phyloP scores from a whole-genome alignment of 441 rosid species.

The Bruguiera hainesii region DNA sequence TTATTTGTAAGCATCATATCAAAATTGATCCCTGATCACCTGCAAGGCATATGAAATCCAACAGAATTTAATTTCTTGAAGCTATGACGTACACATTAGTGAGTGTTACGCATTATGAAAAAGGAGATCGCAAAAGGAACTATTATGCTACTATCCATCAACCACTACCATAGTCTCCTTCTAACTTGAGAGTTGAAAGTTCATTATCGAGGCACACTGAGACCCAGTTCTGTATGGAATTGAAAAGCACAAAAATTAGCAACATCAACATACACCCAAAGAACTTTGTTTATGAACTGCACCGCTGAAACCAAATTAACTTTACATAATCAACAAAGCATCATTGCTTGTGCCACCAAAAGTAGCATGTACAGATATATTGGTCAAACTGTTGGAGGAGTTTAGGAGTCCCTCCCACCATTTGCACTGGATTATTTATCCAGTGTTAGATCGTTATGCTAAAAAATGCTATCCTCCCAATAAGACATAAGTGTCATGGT shows the following conservation, averaged over 20 bases:
- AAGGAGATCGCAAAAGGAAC: constrained; percentile 14
- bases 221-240: constrained; percentile 51
- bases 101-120: constrained; percentile 2
- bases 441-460: too few species aligned
- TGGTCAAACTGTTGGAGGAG: neutral
- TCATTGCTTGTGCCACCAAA: neutral
- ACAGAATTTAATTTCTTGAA: constrained; percentile 11
- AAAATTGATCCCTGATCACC: constrained; percentile 7
- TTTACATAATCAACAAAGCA: constrained; percentile 6
- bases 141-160: constrained; percentile 5
- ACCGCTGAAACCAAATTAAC: neutral
- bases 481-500: too few species aligned
- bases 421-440: too few species aligned
- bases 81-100: constrained; percentile 4
- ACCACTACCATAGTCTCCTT: constrained; percentile 17
- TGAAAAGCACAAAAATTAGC: neutral
- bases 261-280: constrained; percentile 7
- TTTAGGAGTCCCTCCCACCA: constrained; percentile 1
- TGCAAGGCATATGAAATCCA: constrained; percentile 1
- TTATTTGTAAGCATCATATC: constrained; percentile 2
- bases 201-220: constrained; percentile 71
- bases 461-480: too few species aligned
- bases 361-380: neutral
- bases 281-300: neutral
- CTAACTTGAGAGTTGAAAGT: constrained; percentile 9